Base-by-base conservation (phyloP, 2,329 filamentous ascomycete genomes). In the Hansfordia pulvinata region DNA sequence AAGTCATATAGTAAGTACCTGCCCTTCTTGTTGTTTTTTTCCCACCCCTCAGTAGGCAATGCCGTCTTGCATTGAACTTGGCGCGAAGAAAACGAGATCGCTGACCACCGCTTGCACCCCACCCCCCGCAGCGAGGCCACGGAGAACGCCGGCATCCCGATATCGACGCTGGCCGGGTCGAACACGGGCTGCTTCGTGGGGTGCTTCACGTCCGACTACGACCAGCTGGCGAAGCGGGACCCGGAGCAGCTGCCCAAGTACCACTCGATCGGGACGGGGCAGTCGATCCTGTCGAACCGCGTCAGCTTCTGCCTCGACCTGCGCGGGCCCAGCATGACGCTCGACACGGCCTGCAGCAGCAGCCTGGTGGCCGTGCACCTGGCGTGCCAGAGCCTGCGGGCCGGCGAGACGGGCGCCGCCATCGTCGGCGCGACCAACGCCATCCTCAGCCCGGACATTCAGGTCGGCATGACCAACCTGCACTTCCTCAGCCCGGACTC, bases 401-500 rank as follows among this genome's bases (percentile, higher is more conserved):
- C 13, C n/a, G 7, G 23, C 14, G 7, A 24, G 23, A 24, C n/a
- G 9, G 17, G 23, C 4, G n/a, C 17, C 14, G 23, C 23, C 14
- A 17, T 24, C 23, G 23, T 17, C 4, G 23, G 23, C 10, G 23
- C 17, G 13, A 17, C 23, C 14, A 19, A 30, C 10, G 16, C 21
- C 9, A 4, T 30, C 12, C 28, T 30, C 10, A 9, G 13, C n/a
- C 28, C 28, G 3, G 28, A 30, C 20, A 16, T 14, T 10, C 20
- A 10, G 12, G 19, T 30, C 6, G 12, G 9, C 23, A 23, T 25
- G 23, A 11, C 9, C 17, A 42, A 25, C 13, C 30, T 38, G 18
- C 30, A 29, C 15, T 41, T 40, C 18, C 29, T 62, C 3, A 48
- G 46, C 3, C 4, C 64, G 57, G 37, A 32, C 14, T 19, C 28